Conservation (phyloP, 352 stramenopile species). For the Globisporangium acanthophoron region DNA sequence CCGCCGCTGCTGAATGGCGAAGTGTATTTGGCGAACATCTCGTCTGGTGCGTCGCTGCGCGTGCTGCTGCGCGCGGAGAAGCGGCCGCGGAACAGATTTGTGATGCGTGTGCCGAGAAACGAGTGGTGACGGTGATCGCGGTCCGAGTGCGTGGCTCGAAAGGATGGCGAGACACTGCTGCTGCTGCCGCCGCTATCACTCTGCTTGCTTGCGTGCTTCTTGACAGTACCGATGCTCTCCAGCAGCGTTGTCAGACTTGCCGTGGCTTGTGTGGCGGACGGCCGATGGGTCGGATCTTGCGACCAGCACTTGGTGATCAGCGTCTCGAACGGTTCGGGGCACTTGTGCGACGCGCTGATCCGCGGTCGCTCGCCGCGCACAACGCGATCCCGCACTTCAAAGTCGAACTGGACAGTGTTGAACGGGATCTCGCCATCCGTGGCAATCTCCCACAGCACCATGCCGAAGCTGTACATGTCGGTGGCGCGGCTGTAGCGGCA, state of each 20-base stretch:
- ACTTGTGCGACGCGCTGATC: slow-evolving; percentile 26
- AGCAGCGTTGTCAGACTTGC: slow-evolving; percentile 50
- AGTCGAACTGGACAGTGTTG: slow-evolving; percentile 54
- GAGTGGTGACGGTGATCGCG: slow-evolving; percentile 30
- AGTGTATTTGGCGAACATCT: slow-evolving; percentile 41
- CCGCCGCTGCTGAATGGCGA: slow-evolving; percentile 27
- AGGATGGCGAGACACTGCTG: slow-evolving; percentile 58
- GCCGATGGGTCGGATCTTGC: slow-evolving; percentile 41
- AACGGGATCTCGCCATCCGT: slow-evolving; percentile 62
- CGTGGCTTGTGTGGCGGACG: slow-evolving; percentile 39
- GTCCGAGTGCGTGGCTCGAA: slow-evolving; percentile 28
- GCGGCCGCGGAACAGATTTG: slow-evolving; percentile 54
- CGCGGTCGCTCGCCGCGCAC: slow-evolving; percentile 46
- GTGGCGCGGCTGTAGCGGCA: slow-evolving; percentile 66
- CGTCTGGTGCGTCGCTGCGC: slow-evolving; percentile 17
- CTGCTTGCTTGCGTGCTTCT: background rate
- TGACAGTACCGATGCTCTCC: slow-evolving; percentile 28
- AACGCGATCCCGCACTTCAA: slow-evolving; percentile 59
- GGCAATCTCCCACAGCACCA: slow-evolving; percentile 67
- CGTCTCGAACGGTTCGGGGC: slow-evolving; percentile 49
- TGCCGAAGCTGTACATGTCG: slow-evolving; percentile 74
- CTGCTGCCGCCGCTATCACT: slow-evolving; percentile 24
- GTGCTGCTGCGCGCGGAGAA: slow-evolving; percentile 36
- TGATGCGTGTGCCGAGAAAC: slow-evolving; percentile 42
- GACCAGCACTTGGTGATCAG: slow-evolving; percentile 62